These are phyloP conservation scores for Hanseniaspora thailandica DNA, from an alignment of 805 yeast species.

Conservation along the genomic window DNA sequence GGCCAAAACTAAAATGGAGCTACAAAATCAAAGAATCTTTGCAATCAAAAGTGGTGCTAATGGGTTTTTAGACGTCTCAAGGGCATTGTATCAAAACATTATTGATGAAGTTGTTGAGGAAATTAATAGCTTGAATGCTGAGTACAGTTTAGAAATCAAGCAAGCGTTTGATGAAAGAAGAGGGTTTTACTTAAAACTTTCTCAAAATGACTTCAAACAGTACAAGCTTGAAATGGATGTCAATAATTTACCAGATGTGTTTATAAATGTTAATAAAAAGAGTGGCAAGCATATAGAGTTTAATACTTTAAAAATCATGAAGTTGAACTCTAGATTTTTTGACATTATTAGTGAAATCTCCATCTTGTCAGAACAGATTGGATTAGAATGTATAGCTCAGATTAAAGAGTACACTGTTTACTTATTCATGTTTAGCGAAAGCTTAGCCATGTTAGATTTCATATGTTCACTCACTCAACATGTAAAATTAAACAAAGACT, in stretches of 20 bases:
- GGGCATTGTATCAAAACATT: constrained; percentile 32
- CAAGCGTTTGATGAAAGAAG: constrained; percentile 29
- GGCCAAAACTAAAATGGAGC: constrained; percentile 32
- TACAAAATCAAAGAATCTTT: constrained; percentile 35
- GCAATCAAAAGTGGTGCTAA: constrained; percentile 36
- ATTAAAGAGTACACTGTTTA: constrained; percentile 27
- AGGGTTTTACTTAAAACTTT: constrained; percentile 32
- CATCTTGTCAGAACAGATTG: constrained; percentile 32
- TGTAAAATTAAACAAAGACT: constrained; percentile 21
- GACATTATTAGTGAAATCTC: constrained; percentile 34
- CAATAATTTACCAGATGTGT: constrained; percentile 25
- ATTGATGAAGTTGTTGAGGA: constrained; percentile 30
- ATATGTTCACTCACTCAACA: constrained; percentile 28
- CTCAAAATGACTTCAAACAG: constrained; percentile 16
- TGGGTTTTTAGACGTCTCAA: constrained; percentile 36
- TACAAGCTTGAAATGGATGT: constrained; percentile 11
- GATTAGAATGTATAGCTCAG: constrained; percentile 26
- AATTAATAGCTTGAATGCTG: constrained; percentile 22
- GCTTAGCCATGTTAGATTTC: constrained; percentile 34
- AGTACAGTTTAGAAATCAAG: constrained; percentile 24
- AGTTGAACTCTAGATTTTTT: constrained; percentile 32
- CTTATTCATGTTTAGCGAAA: constrained; percentile 35
- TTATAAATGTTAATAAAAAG: constrained; percentile 28
- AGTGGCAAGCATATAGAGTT: constrained; percentile 29
- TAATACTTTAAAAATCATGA: constrained; percentile 32